phyloP scores from a whole-genome alignment of 73 alveolate genomes.

The Stentor roeselii region DNA sequence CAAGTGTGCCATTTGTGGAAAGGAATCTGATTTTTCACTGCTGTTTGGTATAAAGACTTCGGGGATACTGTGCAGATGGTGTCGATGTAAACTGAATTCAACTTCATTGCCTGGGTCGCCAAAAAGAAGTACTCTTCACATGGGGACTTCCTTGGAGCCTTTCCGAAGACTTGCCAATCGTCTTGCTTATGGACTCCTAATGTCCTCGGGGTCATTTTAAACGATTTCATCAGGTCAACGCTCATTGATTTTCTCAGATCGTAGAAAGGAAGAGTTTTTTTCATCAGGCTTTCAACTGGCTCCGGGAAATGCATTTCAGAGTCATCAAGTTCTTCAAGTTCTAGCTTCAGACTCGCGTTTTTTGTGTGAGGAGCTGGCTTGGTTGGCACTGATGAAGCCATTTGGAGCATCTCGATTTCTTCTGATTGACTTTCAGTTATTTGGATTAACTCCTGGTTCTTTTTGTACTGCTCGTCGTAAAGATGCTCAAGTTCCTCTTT shows the following conservation, averaged over 20 bases:
- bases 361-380: background rate
- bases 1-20: slow-evolving; percentile 22
- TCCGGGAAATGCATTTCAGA: background rate
- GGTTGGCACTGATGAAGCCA: background rate
- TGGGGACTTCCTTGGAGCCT: background rate
- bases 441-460: background rate
- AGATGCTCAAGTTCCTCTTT: background rate
- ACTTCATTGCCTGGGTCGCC: slow-evolving; percentile 18
- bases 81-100: slow-evolving; percentile 28
- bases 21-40: background rate
- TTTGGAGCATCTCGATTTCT: background rate
- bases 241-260: too few species aligned
- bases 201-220: background rate
- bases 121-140: slow-evolving; percentile 23
- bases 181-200: background rate
- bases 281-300: background rate
- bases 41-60: slow-evolving; percentile 5
- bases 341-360: background rate
- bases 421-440: background rate
- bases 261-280: background rate
- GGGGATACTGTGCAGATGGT: slow-evolving; percentile 18
- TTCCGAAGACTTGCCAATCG: background rate
- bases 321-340: background rate
- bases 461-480: background rate
- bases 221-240: background rate